Conservation (phyloP, 2,329 filamentous ascomycete genomes). For the Blastomyces percursus region DNA sequence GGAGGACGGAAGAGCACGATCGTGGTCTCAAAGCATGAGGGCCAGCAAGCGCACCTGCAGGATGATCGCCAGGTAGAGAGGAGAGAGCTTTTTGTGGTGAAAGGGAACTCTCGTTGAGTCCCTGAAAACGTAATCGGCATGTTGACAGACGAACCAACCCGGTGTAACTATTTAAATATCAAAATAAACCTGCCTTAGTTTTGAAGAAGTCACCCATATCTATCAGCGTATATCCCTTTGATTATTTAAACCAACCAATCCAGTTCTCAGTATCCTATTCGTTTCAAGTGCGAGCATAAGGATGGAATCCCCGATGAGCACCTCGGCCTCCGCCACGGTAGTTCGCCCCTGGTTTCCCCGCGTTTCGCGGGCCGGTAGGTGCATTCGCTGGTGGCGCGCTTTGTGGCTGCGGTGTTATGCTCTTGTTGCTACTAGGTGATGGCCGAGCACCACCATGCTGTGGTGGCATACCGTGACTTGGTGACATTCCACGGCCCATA, state of each 20-base stretch:
- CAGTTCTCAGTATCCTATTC: neutral
- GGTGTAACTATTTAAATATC: neutral
- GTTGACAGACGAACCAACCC: neutral
- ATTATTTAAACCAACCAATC: neutral
- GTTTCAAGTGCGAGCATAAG: constrained; percentile 47
- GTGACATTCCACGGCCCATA: constrained; percentile 31
- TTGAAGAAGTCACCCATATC: neutral
- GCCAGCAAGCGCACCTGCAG: neutral
- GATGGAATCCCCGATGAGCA: constrained; percentile 63
- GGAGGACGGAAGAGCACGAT: neutral
- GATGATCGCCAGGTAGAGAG: neutral
- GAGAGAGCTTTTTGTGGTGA: neutral
- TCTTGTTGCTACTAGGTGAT: constrained; percentile 29
- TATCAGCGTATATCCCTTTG: neutral
- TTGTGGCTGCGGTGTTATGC: constrained; percentile 35
- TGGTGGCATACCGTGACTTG: constrained; percentile 26
- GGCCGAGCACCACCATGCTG: constrained; percentile 22
- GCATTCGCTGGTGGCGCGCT: constrained; percentile 62
- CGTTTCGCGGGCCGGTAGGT: constrained; percentile 92
- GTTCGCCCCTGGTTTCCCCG: constrained; percentile 79
- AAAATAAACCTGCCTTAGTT: neutral
- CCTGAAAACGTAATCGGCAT: neutral
- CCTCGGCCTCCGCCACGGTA: constrained; percentile 83
- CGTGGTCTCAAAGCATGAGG: too few relatives aligned
- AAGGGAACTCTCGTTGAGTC: neutral